Base-by-base conservation (phyloP, 1,139 yeast species). In the Kurtzmaniella quercitrusa region DNA sequence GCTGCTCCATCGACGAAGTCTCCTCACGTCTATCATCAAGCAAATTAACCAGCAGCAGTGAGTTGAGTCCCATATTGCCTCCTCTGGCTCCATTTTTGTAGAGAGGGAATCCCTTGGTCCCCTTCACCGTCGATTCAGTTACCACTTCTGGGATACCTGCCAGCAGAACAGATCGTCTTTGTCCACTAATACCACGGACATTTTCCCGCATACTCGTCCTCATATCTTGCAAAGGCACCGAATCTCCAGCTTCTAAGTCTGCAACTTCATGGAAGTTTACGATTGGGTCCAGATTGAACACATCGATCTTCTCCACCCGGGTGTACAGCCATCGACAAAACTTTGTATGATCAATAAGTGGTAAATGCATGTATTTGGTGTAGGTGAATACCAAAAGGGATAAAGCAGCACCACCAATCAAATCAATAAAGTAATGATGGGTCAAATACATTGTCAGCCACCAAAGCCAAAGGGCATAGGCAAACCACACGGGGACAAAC, bases 391-490 rank as follows among this genome's bases (percentile, higher is more conserved):
- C 85, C 12, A 78, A 62, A 50, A 82, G 76, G 0, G 95, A 81
- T 52, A 91, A 69, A 29, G 81, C 77, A 1, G 96, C 93, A 29
- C 98, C 98, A 15, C 93, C 95, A 62, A 87, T 87, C 48, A 91
- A 77, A 62, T 91, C 98, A 50, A 90, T 82, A 60, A 91, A 91
- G 65, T 91, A 91, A 65, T 91, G 98, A 64, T 91, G 98, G 1
- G 97, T 90, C 57, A 91, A 76, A 65, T 91, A 91, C 98, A 91
- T 91, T 16, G 98, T 91, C 41, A 94, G 79, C 98, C 98, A 91
- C 97, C 98, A 91, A 55, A 91, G 77, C 95, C 96, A 89, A 51
- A 82, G 68, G 18, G 89, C 95, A 62, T 91, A 91, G 25, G 71
- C 67, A 60, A 85, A 75, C 73, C 91, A 87, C 12, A 83, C 55